Evolutionary conservation across 2,329 filamentous ascomycete genomes (phyloP).

Genomic region (Xylariaceae sp.): DNA sequence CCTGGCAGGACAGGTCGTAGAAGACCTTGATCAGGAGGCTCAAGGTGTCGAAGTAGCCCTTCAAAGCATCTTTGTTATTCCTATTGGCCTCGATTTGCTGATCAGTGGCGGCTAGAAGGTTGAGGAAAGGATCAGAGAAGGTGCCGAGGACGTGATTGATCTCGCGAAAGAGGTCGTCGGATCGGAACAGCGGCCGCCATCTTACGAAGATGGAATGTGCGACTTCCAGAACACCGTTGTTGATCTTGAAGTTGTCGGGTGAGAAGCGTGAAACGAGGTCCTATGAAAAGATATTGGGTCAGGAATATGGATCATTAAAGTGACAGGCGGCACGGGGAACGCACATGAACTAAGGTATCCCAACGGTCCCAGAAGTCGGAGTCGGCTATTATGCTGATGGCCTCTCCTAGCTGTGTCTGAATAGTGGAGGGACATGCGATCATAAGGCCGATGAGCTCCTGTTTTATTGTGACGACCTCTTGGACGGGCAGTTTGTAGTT

Average conservation of each 20-base stretch:
- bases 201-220: conserved; percentile 97
- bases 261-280: conserved; percentile 88
- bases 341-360: conserved; percentile 87
- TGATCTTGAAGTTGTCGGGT: conserved; percentile 73
- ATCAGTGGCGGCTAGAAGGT: conserved; percentile 70
- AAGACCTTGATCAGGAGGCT: conserved; percentile 88
- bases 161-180: conserved; percentile 87
- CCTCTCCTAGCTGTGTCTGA: conserved; percentile 91
- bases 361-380: conserved; percentile 96
- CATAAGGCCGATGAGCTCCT: conserved; percentile 94
- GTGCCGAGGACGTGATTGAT: conserved; percentile 91
- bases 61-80: conserved; percentile 69
- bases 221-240: conserved; percentile 92
- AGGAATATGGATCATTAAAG: conserved; percentile 2
- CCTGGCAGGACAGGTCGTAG: conserved; percentile 96
- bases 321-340: conserved; percentile 17
- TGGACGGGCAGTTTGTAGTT: conserved; percentile 80
- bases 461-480: conserved; percentile 89
- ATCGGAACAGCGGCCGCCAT: conserved; percentile 91
- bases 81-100: conserved; percentile 69
- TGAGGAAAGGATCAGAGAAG: conserved; percentile 80
- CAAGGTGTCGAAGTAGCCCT: conserved; percentile 77
- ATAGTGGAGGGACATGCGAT: conserved; percentile 82
- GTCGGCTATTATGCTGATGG: conserved; percentile 94
- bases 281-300: conserved; percentile 33